Evolutionary conservation across 306 rosid species (phyloP).

Genomic region (Lathyrus sativus): DNA sequence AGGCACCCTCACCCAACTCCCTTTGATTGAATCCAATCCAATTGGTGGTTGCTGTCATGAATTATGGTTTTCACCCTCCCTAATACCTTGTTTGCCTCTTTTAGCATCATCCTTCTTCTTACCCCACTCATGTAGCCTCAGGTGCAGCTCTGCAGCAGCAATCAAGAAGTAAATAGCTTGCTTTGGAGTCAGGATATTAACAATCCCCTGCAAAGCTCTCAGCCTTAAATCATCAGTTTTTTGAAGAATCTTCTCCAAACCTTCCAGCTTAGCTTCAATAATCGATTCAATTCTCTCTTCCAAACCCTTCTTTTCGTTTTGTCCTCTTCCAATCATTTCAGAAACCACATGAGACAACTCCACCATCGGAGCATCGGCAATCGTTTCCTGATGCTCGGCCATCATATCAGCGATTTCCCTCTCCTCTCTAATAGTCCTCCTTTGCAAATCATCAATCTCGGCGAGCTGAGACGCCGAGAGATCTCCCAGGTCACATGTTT

Average conservation of each 20-base stretch:
- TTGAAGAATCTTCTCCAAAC: constrained; percentile 46
- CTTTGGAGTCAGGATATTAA: constrained; percentile 42
- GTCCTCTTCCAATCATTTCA: constrained; percentile 37
- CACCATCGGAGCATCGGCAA: constrained; percentile 56
- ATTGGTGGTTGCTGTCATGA: neutral
- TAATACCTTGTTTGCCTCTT: neutral
- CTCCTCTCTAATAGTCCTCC: constrained; percentile 51
- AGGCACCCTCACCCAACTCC: too few relatives aligned
- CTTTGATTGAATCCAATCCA: neutral
- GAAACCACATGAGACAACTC: constrained; percentile 47
- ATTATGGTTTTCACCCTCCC: neutral
- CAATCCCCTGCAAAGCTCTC: constrained; percentile 42
- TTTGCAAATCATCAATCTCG: constrained; percentile 50
- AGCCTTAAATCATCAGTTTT: constrained; percentile 58
- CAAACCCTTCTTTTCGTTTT: constrained; percentile 5
- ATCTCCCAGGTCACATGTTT: constrained; percentile 49
- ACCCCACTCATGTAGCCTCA: constrained; percentile 72
- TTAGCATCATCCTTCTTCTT: constrained; percentile 49
- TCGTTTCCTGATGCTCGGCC: constrained; percentile 57
- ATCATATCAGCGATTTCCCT: constrained; percentile 52
- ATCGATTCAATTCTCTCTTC: constrained; percentile 42
- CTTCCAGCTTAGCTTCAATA: constrained; percentile 43
- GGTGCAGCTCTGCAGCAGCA: constrained; percentile 62
- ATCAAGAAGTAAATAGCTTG: constrained; percentile 62
- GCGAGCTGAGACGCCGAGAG: constrained; percentile 48